These are phyloP conservation scores for Vitis rotundifolia DNA, from an alignment of 164 flowering plant genomes.

Conservation along the genomic window DNA sequence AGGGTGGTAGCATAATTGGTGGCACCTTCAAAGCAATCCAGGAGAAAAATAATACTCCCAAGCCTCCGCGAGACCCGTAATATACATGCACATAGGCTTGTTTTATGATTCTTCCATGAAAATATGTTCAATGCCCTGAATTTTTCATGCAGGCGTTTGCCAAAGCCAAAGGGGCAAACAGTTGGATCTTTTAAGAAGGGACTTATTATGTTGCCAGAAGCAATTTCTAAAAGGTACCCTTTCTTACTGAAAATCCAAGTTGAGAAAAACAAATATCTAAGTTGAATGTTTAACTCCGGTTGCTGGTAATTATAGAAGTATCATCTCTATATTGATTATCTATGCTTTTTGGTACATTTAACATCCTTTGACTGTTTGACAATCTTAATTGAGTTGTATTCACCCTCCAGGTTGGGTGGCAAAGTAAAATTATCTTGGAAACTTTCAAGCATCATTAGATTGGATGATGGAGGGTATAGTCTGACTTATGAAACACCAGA, in stretches of 20 bases:
- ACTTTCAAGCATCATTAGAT: conserved; percentile 56
- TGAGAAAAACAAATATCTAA: background rate
- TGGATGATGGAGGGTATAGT: conserved; percentile 51
- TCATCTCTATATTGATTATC: background rate
- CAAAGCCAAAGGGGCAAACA: conserved; percentile 92
- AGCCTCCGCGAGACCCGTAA: conserved; percentile 86
- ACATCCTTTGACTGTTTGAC: background rate
- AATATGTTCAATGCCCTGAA: conserved; percentile 9
- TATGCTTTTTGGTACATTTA: background rate
- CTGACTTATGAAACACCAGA: conserved; percentile 89
- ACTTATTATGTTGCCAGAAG: conserved; percentile 77
- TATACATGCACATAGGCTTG: conserved; percentile 6
- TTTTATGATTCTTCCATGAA: background rate
- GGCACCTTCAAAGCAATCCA: conserved; percentile 79
- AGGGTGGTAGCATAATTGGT: conserved; percentile 86
- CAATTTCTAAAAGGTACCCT: conserved; percentile 72
- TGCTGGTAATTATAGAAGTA: background rate
- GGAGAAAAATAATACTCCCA: conserved; percentile 56
- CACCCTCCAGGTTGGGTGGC: conserved; percentile 64
- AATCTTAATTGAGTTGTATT: conserved; percentile 1
- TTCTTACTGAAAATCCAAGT: background rate
- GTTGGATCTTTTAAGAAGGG: conserved; percentile 96
- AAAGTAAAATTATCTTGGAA: conserved; percentile 90
- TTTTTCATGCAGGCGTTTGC: conserved; percentile 62
- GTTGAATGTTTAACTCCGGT: background rate